phyloP scores from a whole-genome alignment of 305 asterid species.

The Striga hermonthica region DNA sequence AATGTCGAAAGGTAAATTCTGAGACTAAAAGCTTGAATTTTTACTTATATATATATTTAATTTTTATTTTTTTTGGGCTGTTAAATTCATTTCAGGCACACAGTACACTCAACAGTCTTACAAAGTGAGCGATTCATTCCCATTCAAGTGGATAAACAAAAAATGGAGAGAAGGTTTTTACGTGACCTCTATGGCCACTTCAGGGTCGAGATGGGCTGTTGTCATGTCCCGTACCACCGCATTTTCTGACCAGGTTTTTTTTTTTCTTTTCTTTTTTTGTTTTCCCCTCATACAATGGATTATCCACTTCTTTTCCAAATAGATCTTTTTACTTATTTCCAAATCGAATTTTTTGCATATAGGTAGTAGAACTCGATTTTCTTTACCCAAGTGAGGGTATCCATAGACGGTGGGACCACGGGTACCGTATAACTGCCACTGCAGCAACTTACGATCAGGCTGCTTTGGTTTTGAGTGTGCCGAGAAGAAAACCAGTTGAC shows the following conservation, averaged over 20 bases:
- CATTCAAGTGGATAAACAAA: conserved; percentile 91
- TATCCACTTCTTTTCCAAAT: conserved; percentile 5
- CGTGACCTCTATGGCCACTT: conserved; percentile 89
- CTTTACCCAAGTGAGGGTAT: conserved; percentile 92
- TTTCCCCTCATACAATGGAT: not conserved
- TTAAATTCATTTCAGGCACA: conserved; percentile 49
- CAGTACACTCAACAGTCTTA: conserved; percentile 74
- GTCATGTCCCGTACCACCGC: conserved; percentile 93
- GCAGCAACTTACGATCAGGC: conserved; percentile 83
- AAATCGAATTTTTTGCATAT: not conserved
- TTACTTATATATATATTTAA: not conserved
- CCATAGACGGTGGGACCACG: conserved; percentile 77
- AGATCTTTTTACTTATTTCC: not conserved
- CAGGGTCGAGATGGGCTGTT: conserved; percentile 76
- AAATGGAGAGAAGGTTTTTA: conserved; percentile 86
- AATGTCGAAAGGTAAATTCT: conserved; percentile 69
- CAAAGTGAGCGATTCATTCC: conserved; percentile 81
- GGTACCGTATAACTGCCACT: conserved; percentile 74
- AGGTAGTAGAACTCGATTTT: conserved; percentile 93
- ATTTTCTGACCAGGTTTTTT: conserved; percentile 68
- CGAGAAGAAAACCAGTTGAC: conserved; percentile 62
- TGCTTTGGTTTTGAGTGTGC: conserved; percentile 71
- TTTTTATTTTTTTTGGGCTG: conserved; percentile 19
- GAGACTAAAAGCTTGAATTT: not conserved
- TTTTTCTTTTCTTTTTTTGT: not conserved